Evolutionary conservation across 1,284 basidiomycete species (phyloP), one percentile per base, ranked within the genome.

Genomic region (Boletus mariae): DNA sequence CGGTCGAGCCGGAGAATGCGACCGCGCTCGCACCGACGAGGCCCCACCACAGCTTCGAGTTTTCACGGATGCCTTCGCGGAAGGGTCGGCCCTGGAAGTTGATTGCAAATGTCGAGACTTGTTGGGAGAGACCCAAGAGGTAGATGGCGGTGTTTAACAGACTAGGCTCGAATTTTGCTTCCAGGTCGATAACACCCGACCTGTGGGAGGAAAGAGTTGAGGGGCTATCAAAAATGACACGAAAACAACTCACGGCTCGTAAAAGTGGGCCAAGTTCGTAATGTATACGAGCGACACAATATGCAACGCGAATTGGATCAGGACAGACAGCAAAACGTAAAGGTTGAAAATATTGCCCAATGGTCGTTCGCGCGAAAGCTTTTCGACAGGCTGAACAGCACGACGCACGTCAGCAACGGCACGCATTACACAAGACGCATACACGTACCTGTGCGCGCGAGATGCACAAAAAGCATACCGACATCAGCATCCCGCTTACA

Each of bases 11-110:
- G n/a, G 82, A 90, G 73, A 97, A 92, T 8, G 95, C 95, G 11
- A 98, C 94, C 3, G 83, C 80, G 53, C 85, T 85, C 23, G 91
- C 94, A 20, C 88, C 90, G 42, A 96, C 75, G 11, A 98, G 82
- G 40, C 94, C 94, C 75, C 86, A 97, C 71, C 84, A 96, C n/a
- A 98, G 71, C 4, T 92, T 89, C 12, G 87, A 76, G 71, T 98
- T 98, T 73, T 98, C 94, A 3, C 90, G 80, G 65, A 98, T 96
- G 43, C 92, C 92, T 72, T 98, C 94, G 42, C 94, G 86, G 87
- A 97, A 98, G 0, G 95, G 94, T 38, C 94, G 88, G 8, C 94
- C 95, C 75, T 94, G 92, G 80, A 94, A 98, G 75, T 98, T 98
- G 75, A 97, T 93, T 3, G 93, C 87, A 65, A 98, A 97, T 0